phyloP scores from a whole-genome alignment of 176 grass and related monocot genomes.

The Tuctoria greenei region DNA sequence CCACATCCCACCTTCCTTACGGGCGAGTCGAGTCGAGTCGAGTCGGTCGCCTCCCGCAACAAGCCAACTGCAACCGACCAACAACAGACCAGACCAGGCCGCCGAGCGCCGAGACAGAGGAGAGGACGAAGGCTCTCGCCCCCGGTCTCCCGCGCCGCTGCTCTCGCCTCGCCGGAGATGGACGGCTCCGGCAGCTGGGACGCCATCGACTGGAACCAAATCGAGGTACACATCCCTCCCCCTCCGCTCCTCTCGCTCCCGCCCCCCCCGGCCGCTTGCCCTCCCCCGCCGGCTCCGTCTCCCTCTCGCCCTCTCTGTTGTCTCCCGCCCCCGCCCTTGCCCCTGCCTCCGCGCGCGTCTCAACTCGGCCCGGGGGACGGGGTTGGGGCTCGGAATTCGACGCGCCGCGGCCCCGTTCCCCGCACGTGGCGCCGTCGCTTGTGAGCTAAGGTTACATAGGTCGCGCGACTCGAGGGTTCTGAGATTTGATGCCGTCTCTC shows the following conservation, averaged over 20 bases:
- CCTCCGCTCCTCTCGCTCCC: not conserved
- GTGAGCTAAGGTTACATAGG: conserved; percentile 1
- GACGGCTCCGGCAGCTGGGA: conserved; percentile 59
- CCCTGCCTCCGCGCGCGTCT: no score
- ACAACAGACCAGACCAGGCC: not conserved
- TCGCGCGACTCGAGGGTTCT: not conserved
- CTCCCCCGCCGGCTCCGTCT: not conserved
- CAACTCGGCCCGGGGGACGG: not conserved
- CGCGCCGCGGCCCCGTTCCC: not conserved
- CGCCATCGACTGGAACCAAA: conserved; percentile 59
- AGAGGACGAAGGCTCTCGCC: not conserved
- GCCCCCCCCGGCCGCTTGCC: not conserved
- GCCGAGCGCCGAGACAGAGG: no score
- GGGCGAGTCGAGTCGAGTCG: no score
- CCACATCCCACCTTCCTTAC: not conserved
- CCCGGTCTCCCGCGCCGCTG: not conserved
- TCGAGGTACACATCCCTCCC: conserved; percentile 32
- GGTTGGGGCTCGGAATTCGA: not conserved
- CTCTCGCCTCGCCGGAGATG: conserved; percentile 43
- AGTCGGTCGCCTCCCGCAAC: not conserved
- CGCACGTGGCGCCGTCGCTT: not conserved
- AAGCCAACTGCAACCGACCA: not conserved
- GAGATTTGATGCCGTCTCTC: not conserved
- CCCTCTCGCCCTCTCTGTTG: no score
- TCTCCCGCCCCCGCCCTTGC: no score